A percentile compares a stretch with the other conserved stretches of the same genome.
Conservation (phyloP, 768 basidiomycete species). For the Suillus bovinus region DNA sequence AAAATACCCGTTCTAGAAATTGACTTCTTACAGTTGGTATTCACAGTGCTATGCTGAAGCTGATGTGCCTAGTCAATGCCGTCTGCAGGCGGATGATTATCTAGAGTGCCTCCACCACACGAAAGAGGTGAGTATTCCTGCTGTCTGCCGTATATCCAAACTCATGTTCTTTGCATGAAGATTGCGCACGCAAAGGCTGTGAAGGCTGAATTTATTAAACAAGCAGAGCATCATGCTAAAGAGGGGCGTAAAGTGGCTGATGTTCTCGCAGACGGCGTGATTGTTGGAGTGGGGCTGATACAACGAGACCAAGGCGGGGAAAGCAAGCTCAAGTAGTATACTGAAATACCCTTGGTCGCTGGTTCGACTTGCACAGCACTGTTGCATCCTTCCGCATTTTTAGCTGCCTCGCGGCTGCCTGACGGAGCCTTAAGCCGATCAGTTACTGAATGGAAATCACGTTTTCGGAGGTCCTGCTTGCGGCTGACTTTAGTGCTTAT, state of each 20-base stretch:
- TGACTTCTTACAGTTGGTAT: conserved; percentile 12
- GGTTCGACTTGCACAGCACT: not conserved
- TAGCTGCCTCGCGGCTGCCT: not conserved
- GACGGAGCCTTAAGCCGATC: not conserved
- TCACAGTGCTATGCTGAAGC: conserved; percentile 82
- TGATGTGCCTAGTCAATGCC: conserved; percentile 73
- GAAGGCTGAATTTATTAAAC: conserved; percentile 69
- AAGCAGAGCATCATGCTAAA: conserved; percentile 62
- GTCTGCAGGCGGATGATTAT: conserved; percentile 78
- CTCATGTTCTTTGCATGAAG: conserved; percentile 31
- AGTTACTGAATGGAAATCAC: conserved; percentile 3
- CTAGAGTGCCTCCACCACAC: conserved; percentile 88
- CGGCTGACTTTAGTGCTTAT: not conserved
- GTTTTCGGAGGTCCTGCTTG: conserved; percentile 1
- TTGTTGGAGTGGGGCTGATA: conserved; percentile 77
- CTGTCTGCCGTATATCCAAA: conserved; percentile 1
- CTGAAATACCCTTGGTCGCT: conserved; percentile 6
- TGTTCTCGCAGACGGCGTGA: conserved; percentile 69
- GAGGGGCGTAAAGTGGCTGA: conserved; percentile 75
- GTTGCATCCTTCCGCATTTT: not conserved
- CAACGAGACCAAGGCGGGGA: conserved; percentile 43
- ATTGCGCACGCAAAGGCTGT: conserved; percentile 67
- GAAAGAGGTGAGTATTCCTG: conserved; percentile 68
- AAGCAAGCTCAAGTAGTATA: conserved; percentile 15
- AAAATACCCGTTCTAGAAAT: not conserved